phyloP scores from a whole-genome alignment of 306 rosid genomes.

The Chamaecrista fasciculata region DNA sequence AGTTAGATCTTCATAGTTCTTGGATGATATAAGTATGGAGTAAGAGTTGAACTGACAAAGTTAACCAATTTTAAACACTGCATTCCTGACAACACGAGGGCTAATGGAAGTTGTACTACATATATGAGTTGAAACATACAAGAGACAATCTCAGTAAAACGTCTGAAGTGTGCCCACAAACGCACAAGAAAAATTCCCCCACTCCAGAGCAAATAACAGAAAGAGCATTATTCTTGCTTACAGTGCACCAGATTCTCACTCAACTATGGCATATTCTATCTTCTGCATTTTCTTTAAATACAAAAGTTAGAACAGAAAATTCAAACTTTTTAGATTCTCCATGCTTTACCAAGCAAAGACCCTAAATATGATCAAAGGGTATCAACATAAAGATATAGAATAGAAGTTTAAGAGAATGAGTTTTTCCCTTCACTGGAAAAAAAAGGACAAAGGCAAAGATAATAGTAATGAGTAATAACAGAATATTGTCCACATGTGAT shows the following conservation, averaged over 20 bases:
- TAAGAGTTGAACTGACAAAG: too few relatives aligned
- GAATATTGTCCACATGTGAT: not conserved
- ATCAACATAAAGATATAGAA: not conserved
- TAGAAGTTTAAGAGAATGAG: constrained; percentile 11
- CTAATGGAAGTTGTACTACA: not conserved
- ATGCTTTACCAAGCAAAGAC: not conserved
- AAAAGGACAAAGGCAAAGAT: not conserved
- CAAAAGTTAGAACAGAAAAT: not conserved
- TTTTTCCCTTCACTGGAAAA: not conserved
- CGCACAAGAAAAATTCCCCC: not conserved
- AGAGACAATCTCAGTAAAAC: too few relatives aligned
- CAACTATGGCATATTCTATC: not conserved
- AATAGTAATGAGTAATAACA: not conserved
- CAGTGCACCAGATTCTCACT: not conserved
- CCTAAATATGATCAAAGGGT: not conserved
- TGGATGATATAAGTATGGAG: too few relatives aligned
- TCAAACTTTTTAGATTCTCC: not conserved
- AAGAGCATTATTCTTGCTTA: not conserved
- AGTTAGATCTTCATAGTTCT: not conserved
- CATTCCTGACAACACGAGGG: not conserved
- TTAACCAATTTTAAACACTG: not conserved
- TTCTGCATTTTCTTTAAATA: not conserved
- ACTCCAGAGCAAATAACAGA: not conserved
- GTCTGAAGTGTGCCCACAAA: not conserved
- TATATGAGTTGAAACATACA: too few relatives aligned